phyloP scores from a whole-genome alignment of 176 grass and related monocot species.

The Avena atlantica region DNA sequence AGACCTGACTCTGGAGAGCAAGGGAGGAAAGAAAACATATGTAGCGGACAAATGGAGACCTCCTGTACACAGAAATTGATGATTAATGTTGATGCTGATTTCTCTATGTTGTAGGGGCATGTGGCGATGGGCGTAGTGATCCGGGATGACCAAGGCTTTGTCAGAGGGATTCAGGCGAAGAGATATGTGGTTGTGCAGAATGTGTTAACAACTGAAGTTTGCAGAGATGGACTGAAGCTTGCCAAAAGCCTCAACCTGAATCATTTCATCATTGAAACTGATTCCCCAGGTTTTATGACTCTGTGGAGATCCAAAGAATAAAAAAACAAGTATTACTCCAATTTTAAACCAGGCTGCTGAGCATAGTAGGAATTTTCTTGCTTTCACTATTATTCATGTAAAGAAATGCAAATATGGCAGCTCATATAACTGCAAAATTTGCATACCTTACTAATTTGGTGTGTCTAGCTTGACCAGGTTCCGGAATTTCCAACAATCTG shows the following conservation, averaged over 20 bases:
- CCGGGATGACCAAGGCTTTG: background rate
- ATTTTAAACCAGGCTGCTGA: background rate
- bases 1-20: background rate
- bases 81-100: no score
- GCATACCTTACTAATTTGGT: background rate
- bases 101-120: background rate
- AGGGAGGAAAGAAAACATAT: no score
- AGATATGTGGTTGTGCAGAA: background rate
- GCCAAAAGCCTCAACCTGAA: background rate
- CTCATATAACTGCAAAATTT: background rate
- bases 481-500: background rate
- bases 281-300: background rate
- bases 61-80: no score
- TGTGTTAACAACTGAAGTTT: background rate
- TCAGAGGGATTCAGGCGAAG: background rate
- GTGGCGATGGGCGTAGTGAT: background rate
- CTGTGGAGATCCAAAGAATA: background rate
- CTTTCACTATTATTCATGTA: background rate
- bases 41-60: no score
- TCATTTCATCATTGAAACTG: background rate
- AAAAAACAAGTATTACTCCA: background rate
- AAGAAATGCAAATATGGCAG: background rate
- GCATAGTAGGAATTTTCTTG: background rate
- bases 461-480: background rate
- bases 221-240: background rate